phyloP scores from a whole-genome alignment of 768 basidiomycete genomes.

The Russula compacta region DNA sequence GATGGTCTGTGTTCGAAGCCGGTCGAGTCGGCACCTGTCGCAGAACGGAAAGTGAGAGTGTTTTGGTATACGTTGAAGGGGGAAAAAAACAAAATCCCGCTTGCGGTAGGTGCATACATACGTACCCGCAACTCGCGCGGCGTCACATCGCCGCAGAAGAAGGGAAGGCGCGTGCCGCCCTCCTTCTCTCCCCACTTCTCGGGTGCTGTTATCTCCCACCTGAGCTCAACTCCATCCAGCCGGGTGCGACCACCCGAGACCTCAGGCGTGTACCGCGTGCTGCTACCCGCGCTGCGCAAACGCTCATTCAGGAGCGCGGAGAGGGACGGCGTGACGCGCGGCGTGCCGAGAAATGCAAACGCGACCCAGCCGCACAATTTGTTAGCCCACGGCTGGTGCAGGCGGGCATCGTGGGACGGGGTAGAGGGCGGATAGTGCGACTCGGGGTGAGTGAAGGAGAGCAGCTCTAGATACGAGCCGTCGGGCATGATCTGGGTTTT shows the following conservation, averaged over 20 bases:
- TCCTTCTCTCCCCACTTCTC: constrained; percentile 19
- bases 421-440: constrained; percentile 45
- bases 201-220: constrained; percentile 50
- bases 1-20: constrained; percentile 40
- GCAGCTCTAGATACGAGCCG: constrained; percentile 58
- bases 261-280: constrained; percentile 37
- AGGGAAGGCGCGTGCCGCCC: constrained; percentile 38
- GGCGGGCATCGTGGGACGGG: constrained; percentile 36
- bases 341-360: constrained; percentile 50
- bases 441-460: constrained; percentile 51
- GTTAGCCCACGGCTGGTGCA: constrained; percentile 42
- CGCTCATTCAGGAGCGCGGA: constrained; percentile 49
- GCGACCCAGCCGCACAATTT: constrained; percentile 59
- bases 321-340: constrained; percentile 30
- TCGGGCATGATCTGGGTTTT: constrained; percentile 41
- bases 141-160: constrained; percentile 70
- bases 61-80: not conserved
- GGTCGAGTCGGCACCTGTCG: constrained; percentile 43
- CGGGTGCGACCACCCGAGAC: constrained; percentile 45
- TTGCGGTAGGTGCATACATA: not conserved
- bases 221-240: constrained; percentile 43
- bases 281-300: constrained; percentile 27
- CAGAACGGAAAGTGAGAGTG: not conserved
- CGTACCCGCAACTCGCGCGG: constrained; percentile 46
- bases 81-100: not conserved